Evolutionary conservation across 768 basidiomycete genomes (phyloP), one percentile per base, ranked within the genome.

Genomic region (Lyophyllum atratum): DNA sequence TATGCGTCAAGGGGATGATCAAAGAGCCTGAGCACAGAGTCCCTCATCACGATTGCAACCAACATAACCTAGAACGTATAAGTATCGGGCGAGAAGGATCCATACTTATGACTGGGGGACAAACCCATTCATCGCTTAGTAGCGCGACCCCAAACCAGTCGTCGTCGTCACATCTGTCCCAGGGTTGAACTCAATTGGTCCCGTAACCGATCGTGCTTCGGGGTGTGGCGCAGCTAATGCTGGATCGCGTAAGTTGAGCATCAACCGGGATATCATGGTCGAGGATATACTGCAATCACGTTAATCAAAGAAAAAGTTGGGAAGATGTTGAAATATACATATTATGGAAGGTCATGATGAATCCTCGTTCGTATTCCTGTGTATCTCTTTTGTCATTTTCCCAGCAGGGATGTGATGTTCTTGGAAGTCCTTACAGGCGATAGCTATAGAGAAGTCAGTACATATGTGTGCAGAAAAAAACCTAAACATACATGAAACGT

Each of bases 171-270:
- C 37, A 8, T 51, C 40, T 19, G 56, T 48, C 21, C 54, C 17
- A 3, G 56, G 55, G 43, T 62, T 56, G 59, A 65, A 49, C 44
- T 53, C 48, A n/a, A n/a, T n/a, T 33, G 62, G 49, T 55, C 66
- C 29, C 40, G 61, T 59, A 44, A 54, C 55, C 11, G 47, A 61
- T 52, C 55, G 55, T 46, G 37, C 53, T 4, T 28, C 21, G 19
- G 15, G 31, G 43, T 59, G 47, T 25, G n/a, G 34, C 33, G 39
- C 52, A 17, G 42, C 22, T 40, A 71, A 37, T 40, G 56, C 57
- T 52, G 70, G 72, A 46, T 73, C 64, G 15, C 72, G 69, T 4
- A 73, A 58, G 56, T 73, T 72, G 3, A 73, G 61, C 61, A 71
- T 68, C 39, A 72, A 67, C n/a, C 72, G 64, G 10, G 70, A 70